Evolutionary conservation across 345 rosid genomes (phyloP), one percentile per base, ranked within the genome.

Genomic region (Rhizophora apiculata): DNA sequence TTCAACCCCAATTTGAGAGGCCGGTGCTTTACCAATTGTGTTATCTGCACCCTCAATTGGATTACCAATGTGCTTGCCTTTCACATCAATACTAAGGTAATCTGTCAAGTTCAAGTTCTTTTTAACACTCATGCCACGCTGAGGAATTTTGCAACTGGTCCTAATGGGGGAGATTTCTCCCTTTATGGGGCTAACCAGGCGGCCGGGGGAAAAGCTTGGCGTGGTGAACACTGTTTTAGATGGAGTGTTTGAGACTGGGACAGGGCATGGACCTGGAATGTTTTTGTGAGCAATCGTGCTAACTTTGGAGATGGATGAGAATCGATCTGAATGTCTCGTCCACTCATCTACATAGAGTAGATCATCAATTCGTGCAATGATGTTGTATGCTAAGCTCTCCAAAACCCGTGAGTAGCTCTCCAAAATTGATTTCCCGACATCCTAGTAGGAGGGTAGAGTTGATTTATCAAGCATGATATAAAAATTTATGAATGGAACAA

Each of bases 361-460:
- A 73, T 95, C 99, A 65, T 92, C 98, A 10, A 95, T 85, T 8
- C 99, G 89, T 30, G 99, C 97, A 2, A 95, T 86, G 0, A 92
- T 87, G 64, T 95, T 95, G 80, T 86, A 95, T 6, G 99, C 94
- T 63, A 95, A 80, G 80, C 99, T 90, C 80, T 95, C 99, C 69
- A 95, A 77, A 51, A 95, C 97, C 74, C 98, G 80, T 0, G 98
- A 90, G 80, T 92, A 95, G 84, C 96, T 88, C 86, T 95, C 98
- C 64, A 92, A 62, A 60, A 95, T 90, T 64, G 99, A 92, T 80
- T 95, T 95, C 31, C 99, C 98, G 11, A 92, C 88, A 83, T 95
- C 99, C 99, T 95, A 62, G 15, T 51, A 36, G 31, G 11, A 60
- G 6, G 36, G 48, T 9, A 30, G 37, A 39, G 6, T 34, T 20